Conservation (phyloP, 805 yeast genomes). For the Brettanomyces sp. region DNA sequence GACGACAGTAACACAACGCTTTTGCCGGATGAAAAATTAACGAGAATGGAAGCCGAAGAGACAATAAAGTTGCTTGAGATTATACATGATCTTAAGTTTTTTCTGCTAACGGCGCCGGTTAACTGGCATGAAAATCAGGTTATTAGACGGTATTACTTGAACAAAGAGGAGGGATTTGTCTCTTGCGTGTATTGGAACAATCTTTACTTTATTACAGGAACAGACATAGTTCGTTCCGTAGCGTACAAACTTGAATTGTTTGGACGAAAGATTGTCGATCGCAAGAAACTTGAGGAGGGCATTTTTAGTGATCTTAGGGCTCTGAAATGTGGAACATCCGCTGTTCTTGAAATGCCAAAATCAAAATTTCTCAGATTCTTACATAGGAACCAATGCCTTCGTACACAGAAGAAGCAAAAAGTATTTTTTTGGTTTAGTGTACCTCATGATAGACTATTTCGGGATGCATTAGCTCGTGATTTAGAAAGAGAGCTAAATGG, state of each 20-base stretch:
- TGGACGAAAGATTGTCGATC: slow-evolving; percentile 75
- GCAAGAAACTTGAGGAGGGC: slow-evolving; percentile 96
- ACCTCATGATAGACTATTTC: slow-evolving; percentile 84
- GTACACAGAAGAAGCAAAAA: slow-evolving; percentile 95
- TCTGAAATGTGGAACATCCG: slow-evolving; percentile 78
- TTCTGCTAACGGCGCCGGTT: slow-evolving; percentile 88
- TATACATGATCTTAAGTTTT: slow-evolving; percentile 77
- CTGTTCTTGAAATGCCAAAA: slow-evolving; percentile 78
- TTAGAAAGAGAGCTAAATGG: slow-evolving; percentile 61
- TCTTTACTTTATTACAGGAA: slow-evolving; percentile 84
- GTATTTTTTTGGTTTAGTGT: slow-evolving; percentile 96
- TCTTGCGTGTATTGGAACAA: slow-evolving; percentile 90
- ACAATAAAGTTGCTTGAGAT: slow-evolving; percentile 40
- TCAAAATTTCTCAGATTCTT: slow-evolving; percentile 77
- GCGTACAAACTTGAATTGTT: slow-evolving; percentile 82
- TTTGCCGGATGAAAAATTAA: not conserved
- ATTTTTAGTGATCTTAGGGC: slow-evolving; percentile 84
- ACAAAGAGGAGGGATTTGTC: slow-evolving; percentile 86
- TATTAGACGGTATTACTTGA: slow-evolving; percentile 74
- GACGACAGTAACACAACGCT: no score
- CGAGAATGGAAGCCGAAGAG: not conserved
- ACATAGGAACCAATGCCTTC: slow-evolving; percentile 74
- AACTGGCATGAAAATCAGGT: slow-evolving; percentile 87
- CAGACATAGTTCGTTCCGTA: slow-evolving; percentile 89
- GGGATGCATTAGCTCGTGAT: slow-evolving; percentile 90